phyloP scores from a whole-genome alignment of 306 rosid species.

The Pterocarpus santalinus region DNA sequence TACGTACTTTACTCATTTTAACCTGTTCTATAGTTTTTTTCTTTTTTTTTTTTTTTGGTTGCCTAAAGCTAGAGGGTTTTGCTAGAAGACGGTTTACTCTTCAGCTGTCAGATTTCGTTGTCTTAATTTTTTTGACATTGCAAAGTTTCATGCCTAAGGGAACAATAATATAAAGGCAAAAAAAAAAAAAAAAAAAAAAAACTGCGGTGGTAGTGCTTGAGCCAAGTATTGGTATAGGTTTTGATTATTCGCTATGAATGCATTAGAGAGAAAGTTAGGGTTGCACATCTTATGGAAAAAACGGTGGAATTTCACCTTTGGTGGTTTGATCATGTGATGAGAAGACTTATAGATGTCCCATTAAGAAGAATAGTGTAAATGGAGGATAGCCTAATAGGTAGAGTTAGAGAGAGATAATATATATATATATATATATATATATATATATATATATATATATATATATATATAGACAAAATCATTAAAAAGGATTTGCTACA shows the following conservation, averaged over 20 bases:
- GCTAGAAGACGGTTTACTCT: background rate
- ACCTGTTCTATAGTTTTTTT: background rate
- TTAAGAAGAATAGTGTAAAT: no score
- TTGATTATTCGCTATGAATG: background rate
- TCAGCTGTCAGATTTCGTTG: background rate
- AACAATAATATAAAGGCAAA: no score
- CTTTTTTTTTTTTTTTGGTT: background rate
- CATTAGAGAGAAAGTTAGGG: background rate
- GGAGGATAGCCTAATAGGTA: background rate
- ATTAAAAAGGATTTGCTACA: background rate
- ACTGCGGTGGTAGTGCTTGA: no score
- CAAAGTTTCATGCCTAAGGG: no score
- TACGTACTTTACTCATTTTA: background rate
- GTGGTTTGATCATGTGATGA: background rate
- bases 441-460: no score
- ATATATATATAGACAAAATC: background rate
- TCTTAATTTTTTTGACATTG: no score
- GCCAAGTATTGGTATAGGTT: background rate
- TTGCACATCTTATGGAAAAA: background rate
- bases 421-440: no score
- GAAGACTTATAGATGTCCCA: background rate
- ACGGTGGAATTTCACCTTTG: background rate
- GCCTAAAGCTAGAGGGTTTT: background rate
- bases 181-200: no score
- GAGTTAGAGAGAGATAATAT: background rate